Base-by-base conservation (phyloP, 768 basidiomycete genomes). In the Tricholoma sp. region DNA sequence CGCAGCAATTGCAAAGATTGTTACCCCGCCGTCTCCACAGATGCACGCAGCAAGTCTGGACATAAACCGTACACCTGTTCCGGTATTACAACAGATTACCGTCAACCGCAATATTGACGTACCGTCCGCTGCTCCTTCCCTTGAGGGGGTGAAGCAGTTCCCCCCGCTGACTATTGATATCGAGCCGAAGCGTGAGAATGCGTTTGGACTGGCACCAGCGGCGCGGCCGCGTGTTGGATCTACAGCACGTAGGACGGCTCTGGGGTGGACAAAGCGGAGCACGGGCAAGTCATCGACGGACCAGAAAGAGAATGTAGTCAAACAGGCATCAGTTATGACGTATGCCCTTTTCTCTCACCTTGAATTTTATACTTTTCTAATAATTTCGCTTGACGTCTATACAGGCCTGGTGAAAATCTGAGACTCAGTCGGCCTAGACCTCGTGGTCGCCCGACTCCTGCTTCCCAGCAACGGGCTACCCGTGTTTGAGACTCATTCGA, bases 241-340 rank as follows among this genome's bases (percentile, higher is more conserved):
- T 0, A 76, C 72, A n/a, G 74, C 80, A 0, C 75, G 85, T 11
- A 76, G 85, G n/a, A 75, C 72, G 0, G 80, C 80, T 0, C 73
- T 82, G 1, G 88, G 87, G 1, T 84, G 80, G 83, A 71, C 83
- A 41, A 89, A 89, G 71, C 80, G 83, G 34, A 82, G 77, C 61
- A 74, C 70, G 0, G 80, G 78, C 69, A 84, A 74, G 69, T 70
- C 66, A 56, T 80, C 68, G 52, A 74, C 64, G 48, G 84, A 82
- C 57, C 80, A 80, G 61, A 80, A 85, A 66, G 82, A 85, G 68
- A 84, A 83, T 42, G 71, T 55, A 66, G 67, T 68, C 13, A 31
- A n/a, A 32, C 67, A 71, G 58, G 75, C 64, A 65, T 75, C 60
- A 59, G 70, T 82, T 55, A 77, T 75, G 70, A 85, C 80, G 88